Base-by-base conservation (phyloP, 306 rosid genomes). In the Cicer bijugum region DNA sequence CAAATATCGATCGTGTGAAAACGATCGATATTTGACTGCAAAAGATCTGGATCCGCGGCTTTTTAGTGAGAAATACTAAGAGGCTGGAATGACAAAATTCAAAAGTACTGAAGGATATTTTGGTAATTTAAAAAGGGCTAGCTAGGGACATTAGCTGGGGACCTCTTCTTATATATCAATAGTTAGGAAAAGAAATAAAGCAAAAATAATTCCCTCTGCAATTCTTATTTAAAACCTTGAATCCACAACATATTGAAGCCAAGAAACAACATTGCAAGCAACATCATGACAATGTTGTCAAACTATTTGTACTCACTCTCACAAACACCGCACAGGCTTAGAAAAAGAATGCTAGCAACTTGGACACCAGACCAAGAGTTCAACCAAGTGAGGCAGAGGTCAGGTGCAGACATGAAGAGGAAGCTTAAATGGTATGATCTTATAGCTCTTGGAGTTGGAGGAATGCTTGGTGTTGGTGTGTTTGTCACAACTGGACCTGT, bases 391-490 rank as follows among this genome's bases (percentile, higher is more conserved):
- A 85, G 97, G 78, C 89, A 83, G 69, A 88, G 96, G 74, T 93
- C 98, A 12, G 98, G 98, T 3, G 92, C 97, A 19, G 90, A 89
- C 84, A 91, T 93, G 97, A 91, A 88, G 72, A 89, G 97, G 81
- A 89, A 85, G 67, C 94, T 93, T 57, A 72, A 82, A 9, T 91
- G 98, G 98, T 82, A 85, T 75, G 98, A 93, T 72, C 78, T 93
- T 6, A 12, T 93, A 1, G 92, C 96, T 35, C 97, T 93, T 78
- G 97, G 96, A 4, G 84, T 91, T 52, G 98, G 98, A 14, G 98
- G 98, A 67, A 93, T 91, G 98, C 97, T 93, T 60, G 98, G 98
- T 20, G 96, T 84, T 52, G 98, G 98, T 8, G 98, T 93, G 16
- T 93, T 93, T 55, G 90, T 91, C 74, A 91, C 97, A n/a, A 93